Evolutionary conservation across 768 basidiomycete species (phyloP).

Genomic region (Naganishia onofrii): DNA sequence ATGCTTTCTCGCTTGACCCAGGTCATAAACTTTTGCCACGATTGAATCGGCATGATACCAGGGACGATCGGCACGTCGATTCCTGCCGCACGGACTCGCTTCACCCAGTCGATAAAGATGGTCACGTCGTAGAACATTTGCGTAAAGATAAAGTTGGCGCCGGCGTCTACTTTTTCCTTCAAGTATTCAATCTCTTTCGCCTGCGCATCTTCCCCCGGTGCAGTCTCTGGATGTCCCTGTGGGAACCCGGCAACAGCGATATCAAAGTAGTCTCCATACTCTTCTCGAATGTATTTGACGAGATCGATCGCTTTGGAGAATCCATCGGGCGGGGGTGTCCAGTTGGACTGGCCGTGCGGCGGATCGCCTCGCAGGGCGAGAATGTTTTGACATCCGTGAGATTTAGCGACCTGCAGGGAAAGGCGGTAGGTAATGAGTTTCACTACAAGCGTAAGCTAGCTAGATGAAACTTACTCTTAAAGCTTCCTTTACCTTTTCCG

Average conservation of each 20-base stretch:
- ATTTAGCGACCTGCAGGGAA: conserved; percentile 71
- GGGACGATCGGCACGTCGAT: conserved; percentile 87
- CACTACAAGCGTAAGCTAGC: no score
- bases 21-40: conserved; percentile 91
- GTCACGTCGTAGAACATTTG: conserved; percentile 97
- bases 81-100: conserved; percentile 72
- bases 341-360: conserved; percentile 78
- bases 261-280: conserved; percentile 90
- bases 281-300: conserved; percentile 75
- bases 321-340: conserved; percentile 88
- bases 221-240: conserved; percentile 65
- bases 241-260: conserved; percentile 93
- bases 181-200: conserved; percentile 73
- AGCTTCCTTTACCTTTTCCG: conserved; percentile 88
- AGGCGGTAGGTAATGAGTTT: background rate
- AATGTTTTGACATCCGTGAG: conserved; percentile 83
- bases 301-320: conserved; percentile 90
- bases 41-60: conserved; percentile 92
- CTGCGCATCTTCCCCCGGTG: conserved; percentile 58
- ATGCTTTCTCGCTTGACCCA: conserved; percentile 53
- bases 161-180: conserved; percentile 87
- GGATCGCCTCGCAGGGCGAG: conserved; percentile 92
- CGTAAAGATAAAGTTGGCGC: conserved; percentile 90
- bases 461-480: conserved; percentile 62
- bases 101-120: conserved; percentile 88